These are phyloP conservation scores for Starmerella tilneyi DNA, from an alignment of 805 yeast species.

Conservation along the genomic window DNA sequence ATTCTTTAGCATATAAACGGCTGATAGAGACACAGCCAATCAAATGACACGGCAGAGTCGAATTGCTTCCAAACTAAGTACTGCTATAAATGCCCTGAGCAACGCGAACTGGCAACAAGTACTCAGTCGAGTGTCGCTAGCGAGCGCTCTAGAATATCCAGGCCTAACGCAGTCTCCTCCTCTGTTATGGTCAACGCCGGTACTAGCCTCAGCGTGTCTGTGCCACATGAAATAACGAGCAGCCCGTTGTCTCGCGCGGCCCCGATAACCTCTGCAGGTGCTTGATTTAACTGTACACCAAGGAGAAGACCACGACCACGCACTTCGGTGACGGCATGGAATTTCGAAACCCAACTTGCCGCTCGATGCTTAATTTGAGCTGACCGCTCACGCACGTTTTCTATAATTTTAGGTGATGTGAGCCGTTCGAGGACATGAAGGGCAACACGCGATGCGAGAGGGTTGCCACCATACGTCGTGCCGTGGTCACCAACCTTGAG, in stretches of 20 bases:
- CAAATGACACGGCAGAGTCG: too few species aligned
- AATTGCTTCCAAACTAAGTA: too few species aligned
- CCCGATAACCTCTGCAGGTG: slow-evolving; percentile 52
- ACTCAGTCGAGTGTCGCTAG: slow-evolving; percentile 26
- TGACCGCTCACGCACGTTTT: slow-evolving; percentile 51
- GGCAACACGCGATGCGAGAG: slow-evolving; percentile 77
- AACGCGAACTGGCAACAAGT: too few species aligned
- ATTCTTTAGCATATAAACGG: too few species aligned
- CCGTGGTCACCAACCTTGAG: slow-evolving; percentile 93
- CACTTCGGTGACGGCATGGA: slow-evolving; percentile 50
- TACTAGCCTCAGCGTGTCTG: slow-evolving; percentile 78
- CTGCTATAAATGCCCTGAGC: too few species aligned
- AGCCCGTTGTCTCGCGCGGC: slow-evolving; percentile 72
- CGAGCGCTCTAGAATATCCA: slow-evolving; percentile 55
- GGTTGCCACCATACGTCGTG: slow-evolving; percentile 96
- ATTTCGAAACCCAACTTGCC: slow-evolving; percentile 35
- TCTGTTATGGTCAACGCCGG: slow-evolving; percentile 83
- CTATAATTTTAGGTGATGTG: slow-evolving; percentile 49
- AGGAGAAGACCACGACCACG: slow-evolving; percentile 85
- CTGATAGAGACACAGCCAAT: too few species aligned
- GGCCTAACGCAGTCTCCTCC: slow-evolving; percentile 57
- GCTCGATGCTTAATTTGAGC: slow-evolving; percentile 42
- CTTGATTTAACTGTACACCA: slow-evolving; percentile 65
- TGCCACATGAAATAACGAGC: slow-evolving; percentile 82
- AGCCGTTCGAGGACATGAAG: slow-evolving; percentile 62